phyloP scores from a whole-genome alignment of 1,284 basidiomycete genomes.

The Leucoagaricus sp. region DNA sequence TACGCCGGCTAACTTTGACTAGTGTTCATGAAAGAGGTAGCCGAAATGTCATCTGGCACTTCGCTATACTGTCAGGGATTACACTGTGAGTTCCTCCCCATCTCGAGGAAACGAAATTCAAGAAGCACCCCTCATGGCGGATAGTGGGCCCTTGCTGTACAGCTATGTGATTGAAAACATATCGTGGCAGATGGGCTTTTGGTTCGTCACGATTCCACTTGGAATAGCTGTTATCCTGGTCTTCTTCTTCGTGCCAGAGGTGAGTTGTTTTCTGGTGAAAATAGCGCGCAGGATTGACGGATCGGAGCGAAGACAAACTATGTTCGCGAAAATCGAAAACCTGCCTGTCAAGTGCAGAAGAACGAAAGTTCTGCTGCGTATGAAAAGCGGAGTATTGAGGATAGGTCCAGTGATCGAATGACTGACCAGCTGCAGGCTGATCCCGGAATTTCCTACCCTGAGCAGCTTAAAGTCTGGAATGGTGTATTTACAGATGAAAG shows the following conservation, averaged over 20 bases:
- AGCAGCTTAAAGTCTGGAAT: slow-evolving; percentile 37
- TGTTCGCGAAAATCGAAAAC: not conserved
- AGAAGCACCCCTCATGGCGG: too few relatives aligned
- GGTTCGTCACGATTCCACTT: slow-evolving; percentile 43
- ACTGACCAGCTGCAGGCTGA: slow-evolving; percentile 19
- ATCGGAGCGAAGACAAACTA: not conserved
- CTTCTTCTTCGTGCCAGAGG: slow-evolving; percentile 47
- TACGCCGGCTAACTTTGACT: not conserved
- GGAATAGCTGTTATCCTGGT: slow-evolving; percentile 35
- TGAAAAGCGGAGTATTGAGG: slow-evolving; percentile 32
- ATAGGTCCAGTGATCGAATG: slow-evolving; percentile 19
- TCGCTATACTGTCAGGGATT: slow-evolving; percentile 43
- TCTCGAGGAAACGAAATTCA: too few relatives aligned
- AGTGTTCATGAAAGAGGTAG: slow-evolving; percentile 46
- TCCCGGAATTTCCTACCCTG: slow-evolving; percentile 28
- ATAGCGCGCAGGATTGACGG: not conserved
- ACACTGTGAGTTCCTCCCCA: slow-evolving; percentile 43
- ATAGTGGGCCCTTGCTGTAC: slow-evolving; percentile 40
- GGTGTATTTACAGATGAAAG: slow-evolving; percentile 36
- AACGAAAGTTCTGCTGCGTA: slow-evolving; percentile 2
- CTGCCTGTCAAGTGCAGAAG: not conserved
- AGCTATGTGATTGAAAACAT: slow-evolving; percentile 43
- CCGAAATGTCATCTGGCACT: slow-evolving; percentile 44
- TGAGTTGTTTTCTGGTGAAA: slow-evolving; percentile 14
- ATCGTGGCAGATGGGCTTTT: slow-evolving; percentile 45